A percentile compares a stretch with the other conserved stretches of the same genome.
phyloP scores from a whole-genome alignment of 345 rosid genomes.

The Fremontodendron californicum region DNA sequence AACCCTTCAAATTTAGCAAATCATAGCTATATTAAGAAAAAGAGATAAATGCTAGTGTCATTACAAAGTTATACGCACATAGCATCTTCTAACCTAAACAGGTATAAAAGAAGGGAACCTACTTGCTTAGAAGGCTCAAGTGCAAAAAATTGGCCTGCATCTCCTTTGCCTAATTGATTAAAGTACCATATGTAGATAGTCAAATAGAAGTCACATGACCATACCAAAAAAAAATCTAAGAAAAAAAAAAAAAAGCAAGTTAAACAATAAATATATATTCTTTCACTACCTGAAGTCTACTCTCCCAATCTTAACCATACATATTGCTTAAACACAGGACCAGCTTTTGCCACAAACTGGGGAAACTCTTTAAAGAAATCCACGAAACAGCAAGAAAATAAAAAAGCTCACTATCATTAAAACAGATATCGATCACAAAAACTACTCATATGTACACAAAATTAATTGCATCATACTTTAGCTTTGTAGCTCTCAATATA shows the following conservation, averaged over 20 bases:
- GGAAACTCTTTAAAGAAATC: constrained; percentile 90
- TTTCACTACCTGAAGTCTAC: constrained; percentile 66
- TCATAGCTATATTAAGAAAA: not conserved
- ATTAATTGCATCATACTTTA: constrained; percentile 48
- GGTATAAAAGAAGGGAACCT: constrained; percentile 17
- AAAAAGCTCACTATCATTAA: constrained; percentile 1
- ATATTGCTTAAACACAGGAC: constrained; percentile 52
- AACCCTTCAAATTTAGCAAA: not conserved
- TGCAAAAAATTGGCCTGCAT: constrained; percentile 79
- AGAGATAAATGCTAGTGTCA: not conserved
- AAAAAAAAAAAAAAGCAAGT: not conserved
- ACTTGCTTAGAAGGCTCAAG: constrained; percentile 84
- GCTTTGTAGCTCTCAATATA: constrained; percentile 64
- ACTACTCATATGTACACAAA: constrained; percentile 5
- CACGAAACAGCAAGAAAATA: constrained; percentile 45
- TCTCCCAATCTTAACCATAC: constrained; percentile 86
- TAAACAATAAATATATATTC: not conserved
- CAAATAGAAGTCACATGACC: constrained; percentile 3
- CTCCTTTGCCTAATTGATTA: constrained; percentile 67
- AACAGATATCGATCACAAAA: not conserved
- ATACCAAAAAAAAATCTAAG: not conserved
- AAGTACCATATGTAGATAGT: constrained; percentile 8
- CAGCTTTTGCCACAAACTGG: constrained; percentile 81
- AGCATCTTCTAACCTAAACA: not conserved
- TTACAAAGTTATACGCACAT: not conserved